Base-by-base conservation (phyloP, 2,329 filamentous ascomycete species). In the Ceratocystis ficicola region DNA sequence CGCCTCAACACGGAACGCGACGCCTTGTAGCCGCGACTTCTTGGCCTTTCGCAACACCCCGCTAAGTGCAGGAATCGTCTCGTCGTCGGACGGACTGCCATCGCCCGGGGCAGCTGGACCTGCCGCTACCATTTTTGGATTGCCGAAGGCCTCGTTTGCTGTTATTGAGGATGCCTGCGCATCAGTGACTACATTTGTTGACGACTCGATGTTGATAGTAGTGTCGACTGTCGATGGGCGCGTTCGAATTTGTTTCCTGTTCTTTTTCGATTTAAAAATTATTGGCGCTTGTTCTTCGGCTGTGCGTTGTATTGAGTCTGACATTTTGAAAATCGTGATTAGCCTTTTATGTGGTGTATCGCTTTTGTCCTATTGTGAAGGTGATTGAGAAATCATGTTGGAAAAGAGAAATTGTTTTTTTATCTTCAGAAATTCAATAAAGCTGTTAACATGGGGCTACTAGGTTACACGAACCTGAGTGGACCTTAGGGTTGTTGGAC, bases 251-350 rank as follows among this genome's bases (percentile, higher is more conserved):
- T 81, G 82, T 28, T 67, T 65, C 44, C 62, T 66, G 74, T 85
- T 86, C 73, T 85, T 86, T 68, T 77, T 71, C 36, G 75, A 76
- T 48, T 83, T 82, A 70, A 86, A 86, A 41, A 81, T 74, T 44
- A 83, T 73, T 12, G 75, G 73, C 59, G 71, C 30, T 30, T 67
- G 52, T 28, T 64, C 62, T 10, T 41, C 20, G 7, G 61, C 44
- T 22, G 46, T n/a, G 10, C 1, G 10, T 41, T 12, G 36, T 48
- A 28, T 12, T 30, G 20, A 20, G 41, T 52, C 44, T 36, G 62
- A n/a, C 62, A 63, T 63, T 10, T 2, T 48, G 17, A 2, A 8
- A 30, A 30, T 32, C 10, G 46, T 10, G 17, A n/a, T n/a, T 7
- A 20, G 6, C 8, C 8, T 5, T 55, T 12, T 30, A 2, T 17